phyloP scores from a whole-genome alignment of 1,284 basidiomycete genomes.

The Austroboletus rostrupii region DNA sequence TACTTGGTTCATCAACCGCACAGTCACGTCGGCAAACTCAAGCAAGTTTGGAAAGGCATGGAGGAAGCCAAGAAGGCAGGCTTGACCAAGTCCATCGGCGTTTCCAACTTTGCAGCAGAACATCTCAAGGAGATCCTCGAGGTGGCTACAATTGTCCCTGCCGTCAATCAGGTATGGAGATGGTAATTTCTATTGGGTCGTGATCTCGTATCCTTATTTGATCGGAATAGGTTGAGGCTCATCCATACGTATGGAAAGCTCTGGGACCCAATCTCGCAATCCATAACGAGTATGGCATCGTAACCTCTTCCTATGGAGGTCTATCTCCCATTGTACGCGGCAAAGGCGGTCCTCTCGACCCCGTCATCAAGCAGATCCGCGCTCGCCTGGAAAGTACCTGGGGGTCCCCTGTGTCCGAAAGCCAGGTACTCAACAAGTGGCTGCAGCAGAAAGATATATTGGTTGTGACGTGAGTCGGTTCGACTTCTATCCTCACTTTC shows the following conservation, averaged over 20 bases:
- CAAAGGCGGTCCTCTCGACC: conserved; percentile 53
- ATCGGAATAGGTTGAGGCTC: conserved; percentile 63
- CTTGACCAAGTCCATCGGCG: conserved; percentile 75
- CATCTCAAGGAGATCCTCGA: conserved; percentile 64
- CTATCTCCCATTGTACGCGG: conserved; percentile 56
- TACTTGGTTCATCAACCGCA: conserved; percentile 66
- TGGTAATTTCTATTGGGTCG: neutral
- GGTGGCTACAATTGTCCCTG: conserved; percentile 57
- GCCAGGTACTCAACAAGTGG: conserved; percentile 62
- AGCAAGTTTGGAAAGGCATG: conserved; percentile 66
- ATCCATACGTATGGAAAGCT: conserved; percentile 72
- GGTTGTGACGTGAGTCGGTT: conserved; percentile 62
- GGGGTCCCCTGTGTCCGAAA: conserved; percentile 45
- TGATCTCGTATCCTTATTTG: conserved; percentile 6
- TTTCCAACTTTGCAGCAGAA: conserved; percentile 75
- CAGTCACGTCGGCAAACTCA: conserved; percentile 40
- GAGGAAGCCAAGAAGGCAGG: conserved; percentile 67
- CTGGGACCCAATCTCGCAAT: conserved; percentile 52
- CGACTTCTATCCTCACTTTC: neutral
- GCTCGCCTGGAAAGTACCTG: conserved; percentile 40
- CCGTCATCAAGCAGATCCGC: conserved; percentile 48
- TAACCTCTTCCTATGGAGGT: conserved; percentile 65
- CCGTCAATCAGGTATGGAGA: conserved; percentile 72
- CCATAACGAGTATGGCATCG: conserved; percentile 59
- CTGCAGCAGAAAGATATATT: conserved; percentile 52